A percentile compares a stretch with the other conserved stretches of the same genome.
phyloP scores from a whole-genome alignment of 2,329 filamentous ascomycete genomes.

The Ophiosphaerella herpotricha region DNA sequence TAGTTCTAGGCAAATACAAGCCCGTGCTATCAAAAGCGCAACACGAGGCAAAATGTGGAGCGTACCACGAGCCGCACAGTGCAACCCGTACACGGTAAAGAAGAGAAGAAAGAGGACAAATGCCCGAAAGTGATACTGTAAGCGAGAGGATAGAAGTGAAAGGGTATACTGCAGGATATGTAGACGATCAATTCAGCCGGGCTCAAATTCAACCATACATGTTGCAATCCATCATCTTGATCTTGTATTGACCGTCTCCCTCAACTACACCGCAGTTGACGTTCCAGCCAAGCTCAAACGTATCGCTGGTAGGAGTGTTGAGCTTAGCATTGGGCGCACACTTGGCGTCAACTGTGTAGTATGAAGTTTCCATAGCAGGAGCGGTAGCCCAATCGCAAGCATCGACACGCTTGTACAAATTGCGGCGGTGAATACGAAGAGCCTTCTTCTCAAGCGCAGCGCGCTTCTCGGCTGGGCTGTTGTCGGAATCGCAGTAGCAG shows the following conservation, averaged over 20 bases:
- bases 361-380: conserved; percentile 49
- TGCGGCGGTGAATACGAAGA: conserved; percentile 38
- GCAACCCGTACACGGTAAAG: no score
- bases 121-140: no score
- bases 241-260: conserved; percentile 52
- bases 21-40: no score
- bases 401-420: conserved; percentile 33
- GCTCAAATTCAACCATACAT: conserved; percentile 20
- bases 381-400: conserved; percentile 45
- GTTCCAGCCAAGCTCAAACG: conserved; percentile 50
- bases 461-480: conserved; percentile 24
- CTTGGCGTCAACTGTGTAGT: conserved; percentile 44
- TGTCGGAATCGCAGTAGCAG: conserved; percentile 29
- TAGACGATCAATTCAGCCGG: no score
- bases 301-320: conserved; percentile 25
- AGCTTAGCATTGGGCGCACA: conserved; percentile 43
- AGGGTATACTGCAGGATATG: no score
- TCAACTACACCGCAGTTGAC: conserved; percentile 41
- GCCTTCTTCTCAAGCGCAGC: conserved; percentile 38
- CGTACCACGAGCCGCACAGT: no score
- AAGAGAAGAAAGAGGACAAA: no score
- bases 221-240: conserved; percentile 45
- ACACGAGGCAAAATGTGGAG: no score
- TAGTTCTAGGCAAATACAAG: no score
- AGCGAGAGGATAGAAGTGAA: no score